phyloP scores from a whole-genome alignment of 2,329 filamentous ascomycete genomes.

The Dendrostoma leiphaemia region DNA sequence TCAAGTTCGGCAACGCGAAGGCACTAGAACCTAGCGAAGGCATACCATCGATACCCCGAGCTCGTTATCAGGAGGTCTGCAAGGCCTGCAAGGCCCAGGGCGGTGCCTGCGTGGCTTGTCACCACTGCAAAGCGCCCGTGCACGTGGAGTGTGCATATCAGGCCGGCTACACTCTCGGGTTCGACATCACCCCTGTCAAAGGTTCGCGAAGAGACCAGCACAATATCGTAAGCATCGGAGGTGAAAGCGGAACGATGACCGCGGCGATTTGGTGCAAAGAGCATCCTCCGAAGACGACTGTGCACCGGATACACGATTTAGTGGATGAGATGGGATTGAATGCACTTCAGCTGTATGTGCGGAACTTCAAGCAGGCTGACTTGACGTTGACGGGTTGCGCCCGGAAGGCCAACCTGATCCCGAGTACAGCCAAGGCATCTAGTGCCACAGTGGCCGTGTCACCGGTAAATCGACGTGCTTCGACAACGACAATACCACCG shows the following conservation, averaged over 20 bases:
- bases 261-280: conserved; percentile 90
- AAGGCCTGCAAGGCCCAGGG: conserved; percentile 74
- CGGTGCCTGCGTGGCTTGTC: conserved; percentile 82
- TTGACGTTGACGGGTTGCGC: conserved; percentile 86
- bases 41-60: conserved; percentile 74
- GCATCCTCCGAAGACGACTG: conserved; percentile 69
- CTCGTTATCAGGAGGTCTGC: conserved; percentile 75
- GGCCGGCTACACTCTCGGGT: conserved; percentile 78
- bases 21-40: conserved; percentile 85
- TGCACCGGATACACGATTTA: conserved; percentile 77
- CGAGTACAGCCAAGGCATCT: conserved; percentile 58
- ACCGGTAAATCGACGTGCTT: conserved; percentile 53
- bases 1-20: conserved; percentile 85
- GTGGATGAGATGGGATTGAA: conserved; percentile 71
- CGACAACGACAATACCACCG: conserved; percentile 44
- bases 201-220: conserved; percentile 79
- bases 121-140: conserved; percentile 68
- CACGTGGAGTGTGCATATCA: conserved; percentile 91
- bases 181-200: conserved; percentile 89
- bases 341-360: conserved; percentile 81
- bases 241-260: conserved; percentile 79
- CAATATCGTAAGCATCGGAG: conserved; percentile 75
- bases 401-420: conserved; percentile 81
- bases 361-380: conserved; percentile 93
- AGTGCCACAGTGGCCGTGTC: conserved; percentile 29